Evolutionary conservation across 2,329 filamentous ascomycete species (phyloP), one percentile per base, ranked within the genome.

Genomic region (Fusarium sp.): DNA sequence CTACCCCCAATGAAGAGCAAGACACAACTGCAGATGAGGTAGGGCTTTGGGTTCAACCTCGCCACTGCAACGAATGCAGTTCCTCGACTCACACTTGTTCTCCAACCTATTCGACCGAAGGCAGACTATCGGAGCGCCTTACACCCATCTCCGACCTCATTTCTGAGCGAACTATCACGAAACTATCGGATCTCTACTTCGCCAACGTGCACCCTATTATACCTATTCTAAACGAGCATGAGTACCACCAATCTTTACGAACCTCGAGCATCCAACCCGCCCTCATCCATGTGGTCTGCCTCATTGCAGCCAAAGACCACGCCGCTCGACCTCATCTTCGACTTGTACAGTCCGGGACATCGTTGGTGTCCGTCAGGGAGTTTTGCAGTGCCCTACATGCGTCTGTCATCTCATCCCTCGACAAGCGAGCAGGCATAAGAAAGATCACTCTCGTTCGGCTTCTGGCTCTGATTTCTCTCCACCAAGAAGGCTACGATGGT

Each of bases 401-500:
- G 18, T 45, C 42, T 20, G 11, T 25, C 18, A 22, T 20, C 20
- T 13, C 18, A n/a, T 45, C 42, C n/a, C 16, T 45, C 18, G 6
- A 20, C 22, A 45, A 20, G n/a, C 42, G 42, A 45, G 42, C 5
- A 1, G 22, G n/a, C 22, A 38, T 54, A 25, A 33, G 31, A 11
- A 54, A 56, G 20, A 54, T 63, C 5, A 63, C 61, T 18, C 31
- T 38, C 5, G 18, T 63, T 20, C 47, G 33, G 8, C 38, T 56
- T 16, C 27, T 63, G 31, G 61, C 29, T 10, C 31, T 63, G 5
- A 13, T 56, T 16, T 63, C 61, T 6, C 61, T 63, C 31, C 61
- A 63, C 36, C 47, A 63, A 13, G 61, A 63, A 63, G 45, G 61
- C 13, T 38, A n/a, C 10, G 22, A 63, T 25, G 61, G 61, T 22